Conservation (phyloP, 768 basidiomycete species). For the Leucocoprinus birnbaumii region DNA sequence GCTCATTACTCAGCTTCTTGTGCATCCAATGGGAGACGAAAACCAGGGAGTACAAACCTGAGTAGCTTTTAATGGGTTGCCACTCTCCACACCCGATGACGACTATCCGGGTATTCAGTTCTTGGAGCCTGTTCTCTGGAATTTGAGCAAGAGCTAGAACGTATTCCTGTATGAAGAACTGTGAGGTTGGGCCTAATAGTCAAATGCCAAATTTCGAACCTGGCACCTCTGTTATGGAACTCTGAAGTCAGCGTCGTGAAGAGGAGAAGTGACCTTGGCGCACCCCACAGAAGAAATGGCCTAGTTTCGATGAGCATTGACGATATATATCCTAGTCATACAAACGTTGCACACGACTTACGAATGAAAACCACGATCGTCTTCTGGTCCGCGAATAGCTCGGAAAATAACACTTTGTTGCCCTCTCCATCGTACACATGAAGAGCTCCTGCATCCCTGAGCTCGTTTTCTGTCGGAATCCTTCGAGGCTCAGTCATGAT, state of each 20-base stretch:
- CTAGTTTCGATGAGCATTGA: slow-evolving; percentile 23
- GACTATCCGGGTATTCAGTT: slow-evolving; percentile 38
- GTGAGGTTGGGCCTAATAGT: background rate
- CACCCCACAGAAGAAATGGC: slow-evolving; percentile 69
- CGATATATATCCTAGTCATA: background rate
- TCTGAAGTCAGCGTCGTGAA: background rate
- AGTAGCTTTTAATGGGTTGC: slow-evolving; percentile 44
- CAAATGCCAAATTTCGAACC: slow-evolving; percentile 23
- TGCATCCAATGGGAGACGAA: no score
- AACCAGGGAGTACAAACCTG: no score
- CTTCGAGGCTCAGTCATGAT: slow-evolving; percentile 15
- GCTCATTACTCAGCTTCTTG: no score
- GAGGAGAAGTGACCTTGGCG: slow-evolving; percentile 18
- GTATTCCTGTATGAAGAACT: slow-evolving; percentile 35
- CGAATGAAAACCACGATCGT: slow-evolving; percentile 66
- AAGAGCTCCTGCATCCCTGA: slow-evolving; percentile 35
- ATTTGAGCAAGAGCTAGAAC: slow-evolving; percentile 43
- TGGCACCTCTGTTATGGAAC: slow-evolving; percentile 32
- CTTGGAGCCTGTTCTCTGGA: slow-evolving; percentile 34
- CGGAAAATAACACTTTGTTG: slow-evolving; percentile 46
- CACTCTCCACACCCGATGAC: slow-evolving; percentile 64
- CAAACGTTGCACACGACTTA: slow-evolving; percentile 23
- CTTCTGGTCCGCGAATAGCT: slow-evolving; percentile 44
- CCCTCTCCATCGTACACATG: slow-evolving; percentile 46
- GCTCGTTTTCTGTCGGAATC: slow-evolving; percentile 29